Conservation (phyloP, 148 eudicot species). For the Tetragonia tetragonoides region DNA sequence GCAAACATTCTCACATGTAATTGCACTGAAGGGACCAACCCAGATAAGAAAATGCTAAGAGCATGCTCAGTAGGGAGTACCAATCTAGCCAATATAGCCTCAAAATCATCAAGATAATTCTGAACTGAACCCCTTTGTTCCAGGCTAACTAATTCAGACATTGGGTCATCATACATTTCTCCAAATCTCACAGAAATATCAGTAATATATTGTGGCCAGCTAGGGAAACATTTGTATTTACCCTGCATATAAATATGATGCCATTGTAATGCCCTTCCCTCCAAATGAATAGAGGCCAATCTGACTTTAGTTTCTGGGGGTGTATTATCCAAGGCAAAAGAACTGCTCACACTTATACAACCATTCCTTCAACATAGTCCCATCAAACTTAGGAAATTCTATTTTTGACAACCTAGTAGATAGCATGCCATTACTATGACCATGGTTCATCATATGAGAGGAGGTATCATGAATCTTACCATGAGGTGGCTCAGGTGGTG, state of each 20-base stretch:
- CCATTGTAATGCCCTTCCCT: not conserved
- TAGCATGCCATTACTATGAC: not conserved
- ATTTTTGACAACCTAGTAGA: not conserved
- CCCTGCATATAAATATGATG: not conserved
- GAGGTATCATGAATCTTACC: no score
- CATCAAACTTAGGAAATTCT: not conserved
- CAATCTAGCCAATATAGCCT: not conserved
- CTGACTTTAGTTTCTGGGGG: not conserved
- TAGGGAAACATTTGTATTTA: not conserved
- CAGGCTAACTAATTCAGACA: not conserved
- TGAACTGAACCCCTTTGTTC: not conserved
- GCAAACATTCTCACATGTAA: no score
- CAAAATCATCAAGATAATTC: not conserved
- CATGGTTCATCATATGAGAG: no score
- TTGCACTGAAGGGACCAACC: no score
- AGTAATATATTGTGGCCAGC: not conserved
- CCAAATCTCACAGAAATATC: not conserved
- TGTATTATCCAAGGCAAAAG: not conserved
- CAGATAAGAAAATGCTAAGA: no score
- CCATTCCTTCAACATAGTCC: not conserved
- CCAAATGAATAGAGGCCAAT: not conserved
- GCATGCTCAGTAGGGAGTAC: no score
- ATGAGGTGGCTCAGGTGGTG: no score
- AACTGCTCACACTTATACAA: not conserved
- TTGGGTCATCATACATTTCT: not conserved